Base-by-base conservation (phyloP, 2,329 filamentous ascomycete species). In the Paecilomyces formosus region DNA sequence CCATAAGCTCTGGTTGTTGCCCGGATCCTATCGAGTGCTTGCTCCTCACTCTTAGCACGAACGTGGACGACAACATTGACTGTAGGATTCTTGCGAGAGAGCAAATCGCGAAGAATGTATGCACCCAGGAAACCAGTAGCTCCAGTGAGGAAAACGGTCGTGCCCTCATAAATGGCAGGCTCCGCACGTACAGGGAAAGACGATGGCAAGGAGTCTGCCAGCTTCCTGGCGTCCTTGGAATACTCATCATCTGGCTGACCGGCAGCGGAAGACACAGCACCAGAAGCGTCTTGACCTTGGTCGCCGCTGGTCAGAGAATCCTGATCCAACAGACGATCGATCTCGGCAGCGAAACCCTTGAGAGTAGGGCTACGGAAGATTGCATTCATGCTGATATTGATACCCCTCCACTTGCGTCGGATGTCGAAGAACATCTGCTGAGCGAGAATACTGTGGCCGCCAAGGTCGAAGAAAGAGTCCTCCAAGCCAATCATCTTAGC, bases 71-170 rank as follows among this genome's bases (percentile, higher is more conserved):
- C 85, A 9, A 96, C 80, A 63, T 83, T 86, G 13, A 84, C 77
- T 18, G 76, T 73, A 18, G 77, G 81, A 15, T 76, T 76, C 9
- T 78, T 76, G 24, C 88, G 80, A 45, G 82, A 82, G 1, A 97
- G 80, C 1, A 96, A 74, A 57, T 96, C 90, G 57, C 83, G 83
- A 31, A 95, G 78, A 11, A 97, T 79, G 68, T 92, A 95, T 0
- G 89, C 83, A 28, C 92, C 92, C 21, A 97, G 75, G 79, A 97
- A 97, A 2, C 92, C 92, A 4, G 92, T 97, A 3, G 90, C 91
- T 51, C 93, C 92, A 2, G 92, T 97, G 4, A 97, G 76, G 72
- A 97, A 89, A 11, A 94, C 81, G 0, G 87, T 91, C 2, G 79
- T 70, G 7, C 64, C 26, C 11, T 28, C 64, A 28, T 69, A 61